Percentiles rank a stretch among this genome's conserved stretches.
These are phyloP conservation scores for Diaporthe nobilis DNA, from an alignment of 2,329 filamentous ascomycete genomes.

Conservation along the genomic window DNA sequence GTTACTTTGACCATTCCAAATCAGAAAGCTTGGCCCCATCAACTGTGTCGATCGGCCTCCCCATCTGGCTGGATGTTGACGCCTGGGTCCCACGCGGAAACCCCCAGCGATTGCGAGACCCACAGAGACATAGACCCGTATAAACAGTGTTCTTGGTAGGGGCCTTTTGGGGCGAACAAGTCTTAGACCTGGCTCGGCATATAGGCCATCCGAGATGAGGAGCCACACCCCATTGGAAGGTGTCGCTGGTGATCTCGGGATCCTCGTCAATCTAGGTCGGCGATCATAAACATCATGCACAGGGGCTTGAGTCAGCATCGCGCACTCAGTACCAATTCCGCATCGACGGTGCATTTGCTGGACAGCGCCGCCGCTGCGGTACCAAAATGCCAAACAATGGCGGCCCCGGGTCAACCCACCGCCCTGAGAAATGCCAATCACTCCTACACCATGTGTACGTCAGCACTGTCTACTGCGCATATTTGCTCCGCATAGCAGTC, in stretches of 20 bases:
- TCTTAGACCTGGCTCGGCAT: constrained; percentile 34
- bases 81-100: constrained; percentile 1
- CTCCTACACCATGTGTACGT: not conserved
- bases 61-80: constrained; percentile 14
- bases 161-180: not conserved
- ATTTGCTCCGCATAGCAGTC: not conserved
- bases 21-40: constrained; percentile 8
- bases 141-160: not conserved
- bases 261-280: constrained; percentile 28
- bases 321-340: constrained; percentile 14
- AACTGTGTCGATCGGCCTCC: constrained; percentile 11
- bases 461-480: not conserved
- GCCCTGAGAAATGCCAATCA: not conserved
- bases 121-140: constrained; percentile 1
- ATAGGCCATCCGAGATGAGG: constrained; percentile 39
- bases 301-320: constrained; percentile 34
- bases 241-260: constrained; percentile 24
- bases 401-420: constrained; percentile 6
- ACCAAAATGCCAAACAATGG: constrained; percentile 29
- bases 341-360: constrained; percentile 9
- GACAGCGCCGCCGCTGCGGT: constrained; percentile 13
- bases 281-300: constrained; percentile 29
- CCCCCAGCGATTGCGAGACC: not conserved
- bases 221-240: constrained; percentile 20
- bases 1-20: constrained; percentile 19